A percentile compares a stretch with the other conserved stretches of the same genome.
These are phyloP conservation scores for Cetradonia linearis DNA, from an alignment of 495 filamentous ascomycete species.

Conservation along the genomic window DNA sequence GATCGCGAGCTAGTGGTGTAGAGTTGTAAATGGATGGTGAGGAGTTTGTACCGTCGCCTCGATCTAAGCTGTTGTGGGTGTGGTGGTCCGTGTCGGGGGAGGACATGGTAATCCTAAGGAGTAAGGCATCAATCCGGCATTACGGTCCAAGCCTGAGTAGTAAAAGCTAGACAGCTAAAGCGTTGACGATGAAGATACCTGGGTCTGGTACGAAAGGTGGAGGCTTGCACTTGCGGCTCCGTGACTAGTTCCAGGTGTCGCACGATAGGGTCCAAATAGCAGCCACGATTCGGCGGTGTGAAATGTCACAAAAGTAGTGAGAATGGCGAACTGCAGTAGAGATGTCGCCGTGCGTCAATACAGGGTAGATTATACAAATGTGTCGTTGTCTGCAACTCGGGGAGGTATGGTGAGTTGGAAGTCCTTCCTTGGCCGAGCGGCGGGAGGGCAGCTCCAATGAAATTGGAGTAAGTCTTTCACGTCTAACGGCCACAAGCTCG, in stretches of 20 bases:
- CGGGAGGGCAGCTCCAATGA: constrained; percentile 11
- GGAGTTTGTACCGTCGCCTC: constrained; percentile 9
- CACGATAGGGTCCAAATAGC: neutral
- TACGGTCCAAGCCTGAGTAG: neutral
- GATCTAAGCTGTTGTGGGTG: constrained; percentile 16
- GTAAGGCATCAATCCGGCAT: constrained; percentile 20
- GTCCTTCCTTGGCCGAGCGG: constrained; percentile 1
- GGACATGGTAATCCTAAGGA: constrained; percentile 22
- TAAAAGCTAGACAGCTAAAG: neutral
- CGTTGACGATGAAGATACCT: constrained; percentile 1
- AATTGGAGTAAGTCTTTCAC: constrained; percentile 3
- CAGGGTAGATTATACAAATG: neutral
- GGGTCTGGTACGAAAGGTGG: neutral
- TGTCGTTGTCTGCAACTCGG: neutral
- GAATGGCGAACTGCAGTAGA: neutral
- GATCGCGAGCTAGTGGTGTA: constrained; percentile 8
- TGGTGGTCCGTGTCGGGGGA: constrained; percentile 22
- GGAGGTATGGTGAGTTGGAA: constrained; percentile 1
- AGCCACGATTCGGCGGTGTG: neutral
- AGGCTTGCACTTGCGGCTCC: constrained; percentile 9
- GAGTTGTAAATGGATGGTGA: constrained; percentile 15
- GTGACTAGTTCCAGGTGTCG: constrained; percentile 2
- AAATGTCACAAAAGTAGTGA: neutral
- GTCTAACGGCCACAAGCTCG: constrained; percentile 2
- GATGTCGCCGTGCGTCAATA: neutral